Conservation (phyloP, 2,329 filamentous ascomycete species). For the Daldinia sp. region DNA sequence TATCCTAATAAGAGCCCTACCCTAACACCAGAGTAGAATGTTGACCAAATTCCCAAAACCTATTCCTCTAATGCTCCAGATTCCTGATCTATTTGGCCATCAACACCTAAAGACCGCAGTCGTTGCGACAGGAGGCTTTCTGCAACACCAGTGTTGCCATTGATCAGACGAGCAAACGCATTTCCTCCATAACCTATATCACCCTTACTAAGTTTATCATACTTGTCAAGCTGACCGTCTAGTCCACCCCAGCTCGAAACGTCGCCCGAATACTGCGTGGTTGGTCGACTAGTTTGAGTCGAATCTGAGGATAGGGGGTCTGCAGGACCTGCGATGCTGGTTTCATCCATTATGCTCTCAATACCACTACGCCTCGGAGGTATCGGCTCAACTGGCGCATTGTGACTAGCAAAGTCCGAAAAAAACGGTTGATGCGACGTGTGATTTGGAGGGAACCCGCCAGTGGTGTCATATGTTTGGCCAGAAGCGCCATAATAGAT, state of each 20-base stretch:
- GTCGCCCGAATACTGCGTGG: constrained; percentile 48
- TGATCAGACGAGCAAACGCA: constrained; percentile 52
- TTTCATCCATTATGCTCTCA: constrained; percentile 46
- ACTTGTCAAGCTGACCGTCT: constrained; percentile 50
- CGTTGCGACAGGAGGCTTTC: constrained; percentile 76
- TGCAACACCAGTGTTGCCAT: constrained; percentile 54
- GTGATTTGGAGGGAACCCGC: constrained; percentile 42
- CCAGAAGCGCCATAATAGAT: constrained; percentile 49
- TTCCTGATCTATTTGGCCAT: constrained; percentile 38
- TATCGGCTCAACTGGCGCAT: constrained; percentile 57
- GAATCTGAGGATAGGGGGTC: constrained; percentile 36
- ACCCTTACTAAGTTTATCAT: constrained; percentile 74
- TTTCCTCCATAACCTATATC: constrained; percentile 70
- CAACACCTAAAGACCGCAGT: constrained; percentile 68
- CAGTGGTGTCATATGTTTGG: constrained; percentile 50
- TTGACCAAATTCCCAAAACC: not conserved
- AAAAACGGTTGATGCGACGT: constrained; percentile 37
- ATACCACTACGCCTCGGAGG: constrained; percentile 53
- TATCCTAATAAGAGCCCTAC: not conserved
- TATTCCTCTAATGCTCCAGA: constrained; percentile 27
- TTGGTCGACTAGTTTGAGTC: constrained; percentile 42
- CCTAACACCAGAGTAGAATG: constrained; percentile 12
- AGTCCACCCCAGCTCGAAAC: constrained; percentile 37
- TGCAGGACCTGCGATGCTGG: constrained; percentile 39
- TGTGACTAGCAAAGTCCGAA: constrained; percentile 46